A percentile compares a stretch with the other conserved stretches of the same genome.
These are phyloP conservation scores for Magnusiomyces paraingens DNA, from an alignment of 1,139 yeast species.

Conservation along the genomic window DNA sequence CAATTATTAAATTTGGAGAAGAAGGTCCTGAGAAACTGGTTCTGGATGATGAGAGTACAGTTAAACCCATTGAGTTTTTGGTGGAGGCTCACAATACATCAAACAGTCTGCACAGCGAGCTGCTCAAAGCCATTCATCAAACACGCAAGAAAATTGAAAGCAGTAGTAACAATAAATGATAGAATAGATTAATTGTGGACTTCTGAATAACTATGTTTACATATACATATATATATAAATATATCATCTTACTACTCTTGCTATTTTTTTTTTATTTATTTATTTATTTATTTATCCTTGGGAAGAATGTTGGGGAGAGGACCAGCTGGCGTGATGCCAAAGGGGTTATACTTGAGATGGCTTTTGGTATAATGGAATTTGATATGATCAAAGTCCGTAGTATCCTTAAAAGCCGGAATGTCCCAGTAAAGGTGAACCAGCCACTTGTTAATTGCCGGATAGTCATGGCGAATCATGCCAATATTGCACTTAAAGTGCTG, in stretches of 20 bases:
- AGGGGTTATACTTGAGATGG: conserved; percentile 59
- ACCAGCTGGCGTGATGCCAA: conserved; percentile 80
- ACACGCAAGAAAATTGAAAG: not conserved
- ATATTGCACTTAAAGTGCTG: conserved; percentile 94
- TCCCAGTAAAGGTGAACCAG: conserved; percentile 82
- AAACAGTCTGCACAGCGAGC: not conserved
- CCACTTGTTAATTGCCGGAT: conserved; percentile 76
- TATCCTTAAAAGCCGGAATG: conserved; percentile 61
- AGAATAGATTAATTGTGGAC: not conserved
- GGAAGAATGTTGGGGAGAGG: conserved; percentile 66
- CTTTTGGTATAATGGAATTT: conserved; percentile 80
- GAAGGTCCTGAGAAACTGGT: not conserved
- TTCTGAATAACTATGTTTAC: not conserved
- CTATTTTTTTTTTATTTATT: conserved; percentile 80
- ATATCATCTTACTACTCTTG: conserved; percentile 46
- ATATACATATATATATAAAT: not conserved
- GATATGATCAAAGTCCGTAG: conserved; percentile 68
- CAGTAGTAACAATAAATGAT: not conserved
- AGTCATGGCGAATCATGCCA: conserved; percentile 72
- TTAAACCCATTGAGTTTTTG: not conserved
- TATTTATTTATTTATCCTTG: conserved; percentile 18
- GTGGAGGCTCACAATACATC: not conserved
- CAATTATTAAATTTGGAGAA: not conserved
- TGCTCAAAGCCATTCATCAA: not conserved
- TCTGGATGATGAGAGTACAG: not conserved